A percentile compares a stretch with the other conserved stretches of the same genome.
Conservation (phyloP, 257 asterid species). For the Apocynum venetum region DNA sequence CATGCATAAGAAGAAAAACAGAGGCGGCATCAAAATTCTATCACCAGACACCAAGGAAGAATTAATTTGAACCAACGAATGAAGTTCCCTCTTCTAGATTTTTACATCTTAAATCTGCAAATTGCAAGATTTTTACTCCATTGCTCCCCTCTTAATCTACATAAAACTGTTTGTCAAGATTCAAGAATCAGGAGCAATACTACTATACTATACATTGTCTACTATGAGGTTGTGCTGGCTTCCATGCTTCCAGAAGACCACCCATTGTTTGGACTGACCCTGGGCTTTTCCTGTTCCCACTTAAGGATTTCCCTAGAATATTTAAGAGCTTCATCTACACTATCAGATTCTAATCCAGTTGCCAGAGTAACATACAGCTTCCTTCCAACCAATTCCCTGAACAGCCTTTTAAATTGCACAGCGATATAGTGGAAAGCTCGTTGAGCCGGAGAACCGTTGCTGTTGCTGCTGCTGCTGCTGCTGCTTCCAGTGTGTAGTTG, state of each 20-base stretch:
- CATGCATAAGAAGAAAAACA: neutral
- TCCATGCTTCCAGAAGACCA: conserved; percentile 56
- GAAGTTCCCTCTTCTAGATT: neutral
- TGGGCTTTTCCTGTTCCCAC: conserved; percentile 60
- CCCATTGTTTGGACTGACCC: conserved; percentile 29
- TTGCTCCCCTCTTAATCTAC: too few species aligned
- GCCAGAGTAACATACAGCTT: conserved; percentile 58
- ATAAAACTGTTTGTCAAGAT: too few species aligned
- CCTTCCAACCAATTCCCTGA: conserved; percentile 38
- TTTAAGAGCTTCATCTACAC: conserved; percentile 60
- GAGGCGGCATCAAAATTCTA: neutral
- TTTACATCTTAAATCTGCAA: neutral
- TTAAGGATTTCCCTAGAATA: conserved; percentile 62
- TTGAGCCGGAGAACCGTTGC: conserved; percentile 49
- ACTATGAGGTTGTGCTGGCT: conserved; percentile 51
- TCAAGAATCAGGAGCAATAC: too few species aligned
- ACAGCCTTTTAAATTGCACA: conserved; percentile 60
- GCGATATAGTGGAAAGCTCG: conserved; percentile 80
- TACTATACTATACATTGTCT: neutral
- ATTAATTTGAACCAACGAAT: neutral
- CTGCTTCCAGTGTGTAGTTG: conserved; percentile 8
- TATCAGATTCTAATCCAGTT: conserved; percentile 67
- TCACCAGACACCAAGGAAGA: neutral
- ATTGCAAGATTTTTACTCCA: too few species aligned
- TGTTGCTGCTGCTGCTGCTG: conserved; percentile 34